Evolutionary conservation across 2,329 filamentous ascomycete species (phyloP), one percentile per base, ranked within the genome.

Genomic region (Phialocephala subalpina): DNA sequence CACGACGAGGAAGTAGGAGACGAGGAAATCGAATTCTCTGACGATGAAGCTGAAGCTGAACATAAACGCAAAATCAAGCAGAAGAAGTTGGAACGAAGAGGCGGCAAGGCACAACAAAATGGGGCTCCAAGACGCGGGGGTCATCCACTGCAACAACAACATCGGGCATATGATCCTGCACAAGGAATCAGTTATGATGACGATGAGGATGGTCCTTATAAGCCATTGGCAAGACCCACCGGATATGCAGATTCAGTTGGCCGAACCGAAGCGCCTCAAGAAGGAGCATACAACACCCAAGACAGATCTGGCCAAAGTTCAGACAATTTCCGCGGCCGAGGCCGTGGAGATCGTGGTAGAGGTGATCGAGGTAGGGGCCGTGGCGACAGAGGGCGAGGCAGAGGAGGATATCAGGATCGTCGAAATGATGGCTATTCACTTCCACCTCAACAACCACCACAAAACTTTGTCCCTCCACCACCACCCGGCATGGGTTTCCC

Each of bases 1-100:
- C 92, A 97, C 78, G 96, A 98, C 72, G 96, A 99, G 78, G 95
- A 98, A 80, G 86, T 94, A 8, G 89, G 82, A 18, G 90, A 92
- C 36, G 92, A 97, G 42, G 95, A 98, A 77, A 87, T 93, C 72
- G 96, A 98, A 76, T 98, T 98, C 77, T 97, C 95, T 0, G 96
- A 99, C 72, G 96, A 99, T 74, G 96, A 99, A 79, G 92, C 92
- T 72, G 96, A 99, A 79, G 91, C 91, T 8, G 92, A 94, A 73
- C 88, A 93, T 76, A 97, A 91, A 80, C 82, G 86, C 64, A 84
- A 85, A 66, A 73, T 88, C 60, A 94, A 94, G 79, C 85, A 89
- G 69, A 90, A 90, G 80, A 88, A 85, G 72, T 81, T 83, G 9
- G 79, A 90, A 78, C 87, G 86, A 73, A 81, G 83, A 22, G 79